Conservation (phyloP, 2,329 filamentous ascomycete species). For the Chrysoporthe austroafricana region DNA sequence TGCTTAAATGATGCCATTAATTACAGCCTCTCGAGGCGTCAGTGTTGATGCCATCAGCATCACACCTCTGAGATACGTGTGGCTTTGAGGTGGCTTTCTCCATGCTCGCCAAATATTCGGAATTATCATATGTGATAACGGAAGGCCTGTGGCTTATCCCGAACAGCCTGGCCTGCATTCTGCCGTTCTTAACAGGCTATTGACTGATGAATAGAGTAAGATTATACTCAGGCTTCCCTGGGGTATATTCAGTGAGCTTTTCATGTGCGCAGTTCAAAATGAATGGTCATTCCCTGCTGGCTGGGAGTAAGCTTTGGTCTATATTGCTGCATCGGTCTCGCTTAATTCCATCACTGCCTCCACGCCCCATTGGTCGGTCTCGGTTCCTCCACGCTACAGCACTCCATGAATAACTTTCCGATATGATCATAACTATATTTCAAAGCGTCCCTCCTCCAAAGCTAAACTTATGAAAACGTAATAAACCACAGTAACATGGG, state of each 20-base stretch:
- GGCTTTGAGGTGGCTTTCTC: background rate
- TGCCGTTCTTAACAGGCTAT: too few species aligned
- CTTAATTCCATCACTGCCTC: background rate
- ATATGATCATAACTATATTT: too few species aligned
- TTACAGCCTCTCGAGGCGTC: background rate
- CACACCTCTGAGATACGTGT: background rate
- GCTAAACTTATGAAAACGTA: too few species aligned
- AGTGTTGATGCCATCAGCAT: background rate
- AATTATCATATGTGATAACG: background rate
- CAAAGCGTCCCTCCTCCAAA: too few species aligned
- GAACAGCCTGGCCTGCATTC: background rate
- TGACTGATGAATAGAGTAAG: too few species aligned
- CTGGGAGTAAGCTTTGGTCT: too few species aligned
- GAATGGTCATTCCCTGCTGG: too few species aligned
- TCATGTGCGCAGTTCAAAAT: too few species aligned
- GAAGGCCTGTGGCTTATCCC: background rate
- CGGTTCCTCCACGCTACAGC: background rate
- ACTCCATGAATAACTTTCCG: too few species aligned
- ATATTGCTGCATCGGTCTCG: too few species aligned
- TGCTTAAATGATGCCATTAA: background rate
- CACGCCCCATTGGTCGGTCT: background rate
- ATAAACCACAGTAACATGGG: too few species aligned
- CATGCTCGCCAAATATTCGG: background rate
- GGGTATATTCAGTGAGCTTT: too few species aligned
- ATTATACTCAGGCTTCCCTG: background rate